Evolutionary conservation across 495 filamentous ascomycete genomes (phyloP), one percentile per base, ranked within the genome.

Genomic region (Neurospora discreta): DNA sequence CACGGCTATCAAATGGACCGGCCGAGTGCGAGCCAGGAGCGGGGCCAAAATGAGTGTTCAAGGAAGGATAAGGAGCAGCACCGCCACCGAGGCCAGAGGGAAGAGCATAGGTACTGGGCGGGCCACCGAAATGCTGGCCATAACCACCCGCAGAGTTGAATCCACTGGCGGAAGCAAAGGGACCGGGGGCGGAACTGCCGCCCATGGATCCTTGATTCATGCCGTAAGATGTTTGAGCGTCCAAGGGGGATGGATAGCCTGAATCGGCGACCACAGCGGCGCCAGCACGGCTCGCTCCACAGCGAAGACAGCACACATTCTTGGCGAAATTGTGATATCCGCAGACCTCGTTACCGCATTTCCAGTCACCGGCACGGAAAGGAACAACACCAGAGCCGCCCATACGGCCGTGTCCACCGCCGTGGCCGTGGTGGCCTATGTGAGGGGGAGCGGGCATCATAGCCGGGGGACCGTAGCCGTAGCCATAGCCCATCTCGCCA

Each of bases 241-340:
- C 93, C 89, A 97, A 93, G 7, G 94, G 91, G 9, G 93, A 95
- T 18, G 94, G 90, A 84, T 94, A 98, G 20, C 92, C 93, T 33
- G 93, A 93, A 77, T 98, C 95, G 38, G 94, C 94, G 70, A 98
- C 93, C 18, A 98, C 91, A 36, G 94, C 93, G 70, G 95, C 95
- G 70, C 91, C 91, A 69, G 94, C 94, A 75, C 95, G 93, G 79
- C 94, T 95, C 30, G 94, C 96, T 77, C 95, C 95, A 77, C 95
- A 99, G 70, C 95, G 92, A 70, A 99, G 87, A 81, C 95, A 99
- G 80, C 92, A 95, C 74, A 98, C 95, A 78, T 99, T 99, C 87
- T 99, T 99, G 60, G 95, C 95, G 78, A 99, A 99, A 81, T 99
- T 99, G 82, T 99, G 95, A 77, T 99, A 99, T 40, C 92, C 93